Base-by-base conservation (phyloP, 305 asterid genomes). In the Solanum hybrid region DNA sequence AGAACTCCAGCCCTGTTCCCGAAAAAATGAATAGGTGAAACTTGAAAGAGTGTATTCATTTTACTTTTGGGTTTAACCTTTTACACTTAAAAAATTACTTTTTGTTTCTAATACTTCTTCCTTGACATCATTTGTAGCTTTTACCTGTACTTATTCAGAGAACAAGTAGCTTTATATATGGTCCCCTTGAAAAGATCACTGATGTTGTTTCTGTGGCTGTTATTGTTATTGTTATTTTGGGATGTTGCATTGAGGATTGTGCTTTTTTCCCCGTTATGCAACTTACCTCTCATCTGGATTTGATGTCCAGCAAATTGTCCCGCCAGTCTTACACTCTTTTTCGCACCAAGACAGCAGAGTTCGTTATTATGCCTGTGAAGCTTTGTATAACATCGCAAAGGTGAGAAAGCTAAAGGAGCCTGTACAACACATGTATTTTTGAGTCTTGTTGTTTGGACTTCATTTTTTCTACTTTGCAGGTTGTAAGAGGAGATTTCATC, bases 281-380 rank as follows among this genome's bases (percentile, higher is more conserved):
- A 85, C 90, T 90, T 69, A 89, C 90, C 88, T 86, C 88, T 81
- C 51, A 17, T 87, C 37, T 46, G 89, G 87, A 87, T 89, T 86
- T 91, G 76, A 87, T 91, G 86, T 84, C 90, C 95, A 98, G 99
- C 97, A 94, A 96, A 98, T 98, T 92, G 97, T 98, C 71, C 99
- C 98, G 72, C 99, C 99, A 26, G 99, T 98, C 56, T 92, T 98
- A 91, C 88, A 92, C 89, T 97, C 99, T 60, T 98, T 98, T 92
- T 91, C 96, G 17, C 99, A 98, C 92, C 99, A 95, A 96, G 99
- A 97, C 91, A 95, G 99, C 93, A 94, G 98, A 94, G 99, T 98
- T 93, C 99, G 99, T 73, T 97, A 96, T 95, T 96, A 96, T 92
- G 99, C 99, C 76, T 98, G 99, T 90, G 99, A 98, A 93, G 99